Evolutionary conservation across 176 grass and related monocot genomes (phyloP).

Genomic region (Canna indica): DNA sequence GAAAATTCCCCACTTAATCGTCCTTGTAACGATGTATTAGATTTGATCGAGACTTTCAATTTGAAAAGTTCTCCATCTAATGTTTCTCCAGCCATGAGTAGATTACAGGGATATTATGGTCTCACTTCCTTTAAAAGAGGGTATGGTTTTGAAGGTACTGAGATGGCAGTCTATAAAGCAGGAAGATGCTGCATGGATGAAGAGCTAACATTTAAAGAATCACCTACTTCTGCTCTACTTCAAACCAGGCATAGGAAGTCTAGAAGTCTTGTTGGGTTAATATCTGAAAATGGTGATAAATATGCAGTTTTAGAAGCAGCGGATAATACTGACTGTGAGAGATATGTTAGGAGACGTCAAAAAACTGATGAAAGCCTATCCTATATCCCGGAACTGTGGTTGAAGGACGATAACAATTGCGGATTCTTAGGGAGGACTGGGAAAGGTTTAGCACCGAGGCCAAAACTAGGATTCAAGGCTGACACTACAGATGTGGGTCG

Average conservation of each 20-base stretch:
- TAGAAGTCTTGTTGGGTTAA: slow-evolving; percentile 35
- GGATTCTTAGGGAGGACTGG: slow-evolving; percentile 7
- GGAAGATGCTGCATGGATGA: slow-evolving; percentile 45
- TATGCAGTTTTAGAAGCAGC: neutral
- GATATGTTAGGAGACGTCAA: slow-evolving; percentile 43
- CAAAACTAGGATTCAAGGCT: slow-evolving; percentile 15
- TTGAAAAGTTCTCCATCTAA: slow-evolving; percentile 45
- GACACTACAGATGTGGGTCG: slow-evolving; percentile 30
- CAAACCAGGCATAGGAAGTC: slow-evolving; percentile 49
- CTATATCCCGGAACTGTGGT: slow-evolving; percentile 8
- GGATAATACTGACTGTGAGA: slow-evolving; percentile 32
- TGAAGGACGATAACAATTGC: slow-evolving; percentile 25
- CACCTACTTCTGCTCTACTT: slow-evolving; percentile 40
- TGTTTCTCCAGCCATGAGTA: slow-evolving; percentile 80
- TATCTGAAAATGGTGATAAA: slow-evolving; percentile 36
- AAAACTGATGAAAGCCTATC: slow-evolving; percentile 42
- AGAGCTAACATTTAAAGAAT: slow-evolving; percentile 11
- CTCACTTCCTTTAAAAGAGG: slow-evolving; percentile 51
- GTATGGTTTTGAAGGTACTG: slow-evolving; percentile 3
- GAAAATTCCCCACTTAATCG: slow-evolving; percentile 48
- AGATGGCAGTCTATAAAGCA: slow-evolving; percentile 41
- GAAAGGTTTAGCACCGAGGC: slow-evolving; percentile 28
- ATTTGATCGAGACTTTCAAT: slow-evolving; percentile 45
- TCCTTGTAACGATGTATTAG: slow-evolving; percentile 51
- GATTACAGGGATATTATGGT: slow-evolving; percentile 85